A percentile compares a stretch with the other conserved stretches of the same genome.
These are phyloP conservation scores for Tricholoma sp. DNA, from an alignment of 768 basidiomycete genomes.

Conservation along the genomic window DNA sequence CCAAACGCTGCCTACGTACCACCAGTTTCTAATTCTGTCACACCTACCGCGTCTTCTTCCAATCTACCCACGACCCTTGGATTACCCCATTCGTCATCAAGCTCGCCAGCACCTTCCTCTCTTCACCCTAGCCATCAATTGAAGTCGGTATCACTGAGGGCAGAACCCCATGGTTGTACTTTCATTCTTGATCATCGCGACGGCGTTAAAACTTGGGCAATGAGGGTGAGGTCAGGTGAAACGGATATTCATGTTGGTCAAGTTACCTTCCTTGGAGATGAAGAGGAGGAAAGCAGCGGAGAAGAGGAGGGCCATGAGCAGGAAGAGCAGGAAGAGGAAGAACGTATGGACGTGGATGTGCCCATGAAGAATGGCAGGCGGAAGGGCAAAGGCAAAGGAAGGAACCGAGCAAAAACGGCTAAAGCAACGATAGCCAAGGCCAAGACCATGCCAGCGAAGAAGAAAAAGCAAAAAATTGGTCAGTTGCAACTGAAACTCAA, in stretches of 20 bases:
- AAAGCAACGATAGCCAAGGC: constrained; percentile 21
- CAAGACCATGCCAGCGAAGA: constrained; percentile 31
- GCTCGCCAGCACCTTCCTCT: constrained; percentile 33
- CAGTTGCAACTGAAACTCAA: constrained; percentile 64
- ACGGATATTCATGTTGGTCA: constrained; percentile 48
- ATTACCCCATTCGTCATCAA: constrained; percentile 28
- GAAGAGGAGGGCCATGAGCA: constrained; percentile 43
- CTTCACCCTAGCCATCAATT: constrained; percentile 41
- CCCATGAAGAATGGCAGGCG: constrained; percentile 38
- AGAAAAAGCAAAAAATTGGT: constrained; percentile 44
- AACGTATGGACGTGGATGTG: constrained; percentile 40
- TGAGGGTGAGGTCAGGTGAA: constrained; percentile 57
- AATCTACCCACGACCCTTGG: constrained; percentile 19
- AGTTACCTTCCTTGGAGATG: constrained; percentile 49
- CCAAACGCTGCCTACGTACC: constrained; percentile 50
- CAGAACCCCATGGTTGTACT: constrained; percentile 55
- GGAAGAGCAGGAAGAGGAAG: constrained; percentile 39
- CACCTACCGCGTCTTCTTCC: constrained; percentile 15
- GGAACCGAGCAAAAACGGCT: constrained; percentile 28
- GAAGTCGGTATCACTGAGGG: constrained; percentile 45
- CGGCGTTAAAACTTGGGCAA: constrained; percentile 70
- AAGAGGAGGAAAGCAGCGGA: constrained; percentile 55
- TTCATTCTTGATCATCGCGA: constrained; percentile 60
- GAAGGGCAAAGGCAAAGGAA: constrained; percentile 34
- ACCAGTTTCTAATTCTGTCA: constrained; percentile 20